These are phyloP conservation scores for Lipomyces mesembrius DNA, from an alignment of 805 yeast species.

Conservation along the genomic window DNA sequence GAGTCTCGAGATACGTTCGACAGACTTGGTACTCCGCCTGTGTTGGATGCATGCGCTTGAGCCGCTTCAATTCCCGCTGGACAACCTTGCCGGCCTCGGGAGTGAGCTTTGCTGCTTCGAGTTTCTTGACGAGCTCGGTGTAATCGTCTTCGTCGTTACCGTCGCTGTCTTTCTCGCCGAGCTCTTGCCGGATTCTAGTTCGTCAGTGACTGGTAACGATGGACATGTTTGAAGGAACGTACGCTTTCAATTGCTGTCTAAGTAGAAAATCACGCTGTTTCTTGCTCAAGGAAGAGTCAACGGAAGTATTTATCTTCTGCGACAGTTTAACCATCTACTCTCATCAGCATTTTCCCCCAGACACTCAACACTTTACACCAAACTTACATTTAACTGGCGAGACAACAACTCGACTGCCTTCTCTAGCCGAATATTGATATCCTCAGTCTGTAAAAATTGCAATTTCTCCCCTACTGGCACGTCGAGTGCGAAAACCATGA, in stretches of 20 bases:
- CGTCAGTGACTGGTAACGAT: background rate
- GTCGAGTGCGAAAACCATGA: constrained; percentile 47
- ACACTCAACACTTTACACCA: background rate
- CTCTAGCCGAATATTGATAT: constrained; percentile 40
- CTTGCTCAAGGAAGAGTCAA: constrained; percentile 37
- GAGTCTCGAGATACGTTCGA: constrained; percentile 49
- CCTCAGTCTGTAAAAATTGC: constrained; percentile 40
- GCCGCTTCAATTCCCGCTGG: constrained; percentile 47
- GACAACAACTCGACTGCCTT: constrained; percentile 31
- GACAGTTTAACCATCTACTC: constrained; percentile 31
- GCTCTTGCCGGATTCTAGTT: constrained; percentile 38
- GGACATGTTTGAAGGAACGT: constrained; percentile 1
- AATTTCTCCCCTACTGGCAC: constrained; percentile 43
- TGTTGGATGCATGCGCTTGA: constrained; percentile 48
- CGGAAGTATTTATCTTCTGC: constrained; percentile 39
- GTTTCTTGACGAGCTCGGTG: constrained; percentile 41
- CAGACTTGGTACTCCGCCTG: constrained; percentile 52
- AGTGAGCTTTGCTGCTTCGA: constrained; percentile 33
- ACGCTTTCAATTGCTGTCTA: constrained; percentile 37
- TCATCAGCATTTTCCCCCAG: background rate
- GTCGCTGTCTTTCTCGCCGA: constrained; percentile 40
- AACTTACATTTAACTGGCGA: constrained; percentile 24
- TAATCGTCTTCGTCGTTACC: constrained; percentile 46
- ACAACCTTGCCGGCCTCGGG: constrained; percentile 45
- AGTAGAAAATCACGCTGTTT: constrained; percentile 43